Base-by-base conservation (phyloP, 2,329 filamentous ascomycete species). In the Samsoniella hepiali region DNA sequence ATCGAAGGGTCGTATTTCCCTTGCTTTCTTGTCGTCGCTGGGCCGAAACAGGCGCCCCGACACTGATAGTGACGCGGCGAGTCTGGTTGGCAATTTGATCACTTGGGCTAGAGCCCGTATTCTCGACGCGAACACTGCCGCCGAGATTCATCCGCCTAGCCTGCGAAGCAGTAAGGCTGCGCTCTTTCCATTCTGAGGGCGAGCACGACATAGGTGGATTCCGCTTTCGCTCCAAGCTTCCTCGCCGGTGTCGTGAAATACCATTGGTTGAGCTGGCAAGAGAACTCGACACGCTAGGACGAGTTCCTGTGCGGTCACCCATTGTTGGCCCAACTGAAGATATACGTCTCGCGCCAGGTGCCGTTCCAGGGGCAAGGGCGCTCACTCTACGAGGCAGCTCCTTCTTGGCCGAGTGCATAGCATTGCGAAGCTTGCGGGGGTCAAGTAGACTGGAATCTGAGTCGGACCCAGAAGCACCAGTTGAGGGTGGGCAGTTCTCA, bases 121-220 rank as follows among this genome's bases (percentile, higher is more conserved):
- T 68, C 44, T 76, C 75, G 4, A 70, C 40, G 13, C 73, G 71
- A 64, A 79, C 67, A 65, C 75, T 79, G 15, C 77, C 77, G 42
- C 79, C 78, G 63, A 86, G 72, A 67, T 84, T 82, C 83, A 87
- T 86, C 53, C 84, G 78, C 59, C 84, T 74, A 29, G 83, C 84
- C 69, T 87, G 84, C 2, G 82, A 83, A 1, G 81, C 75, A 11
- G 83, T 85, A 66, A 86, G 77, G 3, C 74, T 71, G 64, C 75
- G 73, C 31, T 77, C 73, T 17, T 70, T 75, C 62, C 68, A 68
- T 29, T 82, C 78, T 2, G 77, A 74, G 1, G 83, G 79, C 42
- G 82, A 82, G 72, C 82, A 85, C 40, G 76, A 72, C 68, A 86
- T 78, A 15, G 84, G 83, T 13, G 83, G 83, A 65, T 81, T 84